A percentile compares a stretch with the other conserved stretches of the same genome.
phyloP scores from a whole-genome alignment of 306 rosid genomes.

The Erythrophleum fordii region DNA sequence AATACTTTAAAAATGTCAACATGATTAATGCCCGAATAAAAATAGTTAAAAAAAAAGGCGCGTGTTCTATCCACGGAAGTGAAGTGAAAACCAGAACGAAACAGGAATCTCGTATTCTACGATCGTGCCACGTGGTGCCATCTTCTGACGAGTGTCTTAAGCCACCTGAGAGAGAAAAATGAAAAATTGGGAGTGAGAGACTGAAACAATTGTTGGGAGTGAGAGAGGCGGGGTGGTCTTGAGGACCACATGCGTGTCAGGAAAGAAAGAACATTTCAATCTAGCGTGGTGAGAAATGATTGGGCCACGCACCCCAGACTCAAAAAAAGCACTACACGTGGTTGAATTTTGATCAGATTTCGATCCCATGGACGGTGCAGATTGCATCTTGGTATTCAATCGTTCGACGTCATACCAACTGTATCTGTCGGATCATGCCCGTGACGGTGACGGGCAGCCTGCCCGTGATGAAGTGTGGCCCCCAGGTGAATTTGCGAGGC shows the following conservation, averaged over 20 bases:
- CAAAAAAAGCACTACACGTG: slow-evolving; percentile 48
- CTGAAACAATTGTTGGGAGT: neutral
- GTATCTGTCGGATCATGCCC: slow-evolving; percentile 73
- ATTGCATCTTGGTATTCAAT: slow-evolving; percentile 41
- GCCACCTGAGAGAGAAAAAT: slow-evolving; percentile 10
- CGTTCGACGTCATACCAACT: slow-evolving; percentile 81
- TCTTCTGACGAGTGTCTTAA: slow-evolving; percentile 30
- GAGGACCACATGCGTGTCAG: slow-evolving; percentile 80
- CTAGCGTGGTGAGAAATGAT: slow-evolving; percentile 46
- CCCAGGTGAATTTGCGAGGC: slow-evolving; percentile 49
- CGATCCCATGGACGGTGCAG: slow-evolving; percentile 34
- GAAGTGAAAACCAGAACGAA: slow-evolving; percentile 14
- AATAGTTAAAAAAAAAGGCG: slow-evolving; percentile 6
- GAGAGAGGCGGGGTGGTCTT: slow-evolving; percentile 15
- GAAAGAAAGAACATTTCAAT: slow-evolving; percentile 42
- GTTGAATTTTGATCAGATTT: neutral
- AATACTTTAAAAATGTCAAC: neutral
- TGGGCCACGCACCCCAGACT: slow-evolving; percentile 53
- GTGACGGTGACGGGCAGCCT: slow-evolving; percentile 78
- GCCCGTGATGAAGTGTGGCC: slow-evolving; percentile 69
- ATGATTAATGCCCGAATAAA: too few species aligned
- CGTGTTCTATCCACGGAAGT: slow-evolving; percentile 11
- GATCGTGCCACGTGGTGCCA: slow-evolving; percentile 72
- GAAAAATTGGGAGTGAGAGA: neutral
- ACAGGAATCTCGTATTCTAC: slow-evolving; percentile 34